Evolutionary conservation across 352 stramenopile species (phyloP).

Genomic region (Phytophthora chlamydospora): DNA sequence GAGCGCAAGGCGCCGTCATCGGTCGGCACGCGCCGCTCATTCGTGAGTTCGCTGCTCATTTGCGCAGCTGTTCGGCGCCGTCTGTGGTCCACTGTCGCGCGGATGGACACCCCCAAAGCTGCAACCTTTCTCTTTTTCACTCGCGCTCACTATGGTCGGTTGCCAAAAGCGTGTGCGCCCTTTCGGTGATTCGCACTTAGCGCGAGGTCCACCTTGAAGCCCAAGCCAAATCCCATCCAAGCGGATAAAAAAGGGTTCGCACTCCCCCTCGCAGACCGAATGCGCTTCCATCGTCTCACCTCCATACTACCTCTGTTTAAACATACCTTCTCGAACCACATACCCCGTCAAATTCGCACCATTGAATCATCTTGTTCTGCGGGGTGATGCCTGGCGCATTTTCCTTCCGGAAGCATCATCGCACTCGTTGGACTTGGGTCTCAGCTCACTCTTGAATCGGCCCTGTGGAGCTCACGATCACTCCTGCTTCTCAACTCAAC

Average conservation of each 20-base stretch:
- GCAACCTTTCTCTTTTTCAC: slow-evolving; percentile 20
- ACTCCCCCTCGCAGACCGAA: neutral
- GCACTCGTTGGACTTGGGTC: slow-evolving; percentile 2
- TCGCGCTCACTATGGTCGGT: slow-evolving; percentile 33
- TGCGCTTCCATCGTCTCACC: neutral
- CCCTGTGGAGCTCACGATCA: slow-evolving; percentile 19
- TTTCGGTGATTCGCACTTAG: slow-evolving; percentile 31
- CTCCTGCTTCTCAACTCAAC: slow-evolving; percentile 1
- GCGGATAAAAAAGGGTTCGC: slow-evolving; percentile 18
- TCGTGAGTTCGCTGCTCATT: no score
- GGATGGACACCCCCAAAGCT: slow-evolving; percentile 1
- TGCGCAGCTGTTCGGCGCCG: no score
- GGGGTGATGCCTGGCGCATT: neutral
- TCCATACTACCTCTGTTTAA: neutral
- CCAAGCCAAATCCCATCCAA: slow-evolving; percentile 28
- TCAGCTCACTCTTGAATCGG: slow-evolving; percentile 36
- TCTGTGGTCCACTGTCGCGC: neutral
- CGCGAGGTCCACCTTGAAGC: slow-evolving; percentile 42
- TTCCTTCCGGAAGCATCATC: slow-evolving; percentile 23
- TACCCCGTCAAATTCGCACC: slow-evolving; percentile 6
- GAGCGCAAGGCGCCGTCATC: no score
- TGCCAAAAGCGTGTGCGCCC: slow-evolving; percentile 17
- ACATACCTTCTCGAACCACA: neutral
- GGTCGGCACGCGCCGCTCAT: no score
- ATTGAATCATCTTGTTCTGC: neutral